These are phyloP conservation scores for Ceratocystis papillata DNA, from an alignment of 2,329 filamentous ascomycete species.

Conservation along the genomic window DNA sequence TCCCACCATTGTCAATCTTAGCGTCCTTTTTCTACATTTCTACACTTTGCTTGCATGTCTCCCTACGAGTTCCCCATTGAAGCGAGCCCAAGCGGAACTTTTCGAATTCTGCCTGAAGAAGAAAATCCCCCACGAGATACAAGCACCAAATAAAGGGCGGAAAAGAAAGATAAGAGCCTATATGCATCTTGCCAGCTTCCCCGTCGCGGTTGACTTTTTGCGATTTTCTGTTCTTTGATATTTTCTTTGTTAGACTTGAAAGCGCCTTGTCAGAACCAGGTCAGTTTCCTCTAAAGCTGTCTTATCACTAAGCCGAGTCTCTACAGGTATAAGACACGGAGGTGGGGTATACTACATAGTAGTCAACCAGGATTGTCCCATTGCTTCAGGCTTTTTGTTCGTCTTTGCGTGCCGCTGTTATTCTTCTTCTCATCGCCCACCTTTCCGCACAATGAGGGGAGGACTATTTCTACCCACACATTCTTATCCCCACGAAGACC, in stretches of 20 bases:
- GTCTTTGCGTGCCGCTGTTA: not conserved
- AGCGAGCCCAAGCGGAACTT: not conserved
- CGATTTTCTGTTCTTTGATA: not conserved
- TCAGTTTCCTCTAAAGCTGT: not conserved
- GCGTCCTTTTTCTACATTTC: not conserved
- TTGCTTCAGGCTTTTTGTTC: conserved; percentile 5
- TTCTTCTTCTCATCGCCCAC: too few relatives aligned
- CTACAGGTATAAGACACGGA: too few relatives aligned
- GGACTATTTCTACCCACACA: too few relatives aligned
- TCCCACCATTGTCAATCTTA: conserved; percentile 1
- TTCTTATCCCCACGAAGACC: too few relatives aligned
- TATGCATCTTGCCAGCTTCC: not conserved
- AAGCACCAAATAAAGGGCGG: too few relatives aligned
- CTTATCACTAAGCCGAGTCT: not conserved
- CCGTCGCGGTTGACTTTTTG: not conserved
- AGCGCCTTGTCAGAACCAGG: not conserved
- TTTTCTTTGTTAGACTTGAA: too few relatives aligned
- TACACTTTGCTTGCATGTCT: not conserved
- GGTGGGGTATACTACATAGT: too few relatives aligned
- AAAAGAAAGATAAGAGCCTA: not conserved
- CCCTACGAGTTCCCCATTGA: not conserved
- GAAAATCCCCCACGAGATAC: not conserved
- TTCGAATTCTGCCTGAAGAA: not conserved
- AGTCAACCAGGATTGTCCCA: not conserved
- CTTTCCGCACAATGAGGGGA: too few relatives aligned